Evolutionary conservation across 2,329 filamentous ascomycete species (phyloP).

Genomic region (Fusarium secorum): DNA sequence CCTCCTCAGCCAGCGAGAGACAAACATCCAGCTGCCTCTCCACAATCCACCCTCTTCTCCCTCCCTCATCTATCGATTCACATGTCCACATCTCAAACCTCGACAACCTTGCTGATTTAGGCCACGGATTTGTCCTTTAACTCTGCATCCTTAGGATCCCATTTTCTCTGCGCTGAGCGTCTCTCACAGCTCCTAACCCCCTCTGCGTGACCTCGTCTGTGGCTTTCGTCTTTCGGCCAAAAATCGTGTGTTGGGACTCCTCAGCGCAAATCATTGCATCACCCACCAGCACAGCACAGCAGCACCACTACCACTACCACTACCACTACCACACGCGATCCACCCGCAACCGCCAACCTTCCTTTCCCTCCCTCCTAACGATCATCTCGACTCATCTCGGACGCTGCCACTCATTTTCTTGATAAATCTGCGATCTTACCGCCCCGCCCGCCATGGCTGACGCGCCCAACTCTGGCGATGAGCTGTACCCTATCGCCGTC

Average conservation of each 20-base stretch:
- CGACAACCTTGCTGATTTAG: slow-evolving; percentile 27
- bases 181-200: slow-evolving; percentile 5
- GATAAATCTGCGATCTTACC: slow-evolving; percentile 45
- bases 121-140: slow-evolving; percentile 27
- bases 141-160: slow-evolving; percentile 20
- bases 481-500: slow-evolving; percentile 99
- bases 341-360: slow-evolving; percentile 40
- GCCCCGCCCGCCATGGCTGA: slow-evolving; percentile 77
- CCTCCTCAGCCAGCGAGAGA: neutral
- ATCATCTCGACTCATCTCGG: slow-evolving; percentile 33
- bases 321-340: slow-evolving; percentile 41
- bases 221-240: slow-evolving; percentile 32
- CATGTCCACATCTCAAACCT: slow-evolving; percentile 31
- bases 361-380: slow-evolving; percentile 31
- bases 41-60: slow-evolving; percentile 31
- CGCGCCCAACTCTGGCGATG: slow-evolving; percentile 89
- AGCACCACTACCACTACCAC: neutral
- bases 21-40: slow-evolving; percentile 36
- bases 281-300: slow-evolving; percentile 33
- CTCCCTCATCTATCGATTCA: slow-evolving; percentile 43
- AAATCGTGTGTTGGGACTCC: slow-evolving; percentile 44
- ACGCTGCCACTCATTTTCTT: slow-evolving; percentile 33
- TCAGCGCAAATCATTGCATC: slow-evolving; percentile 47
- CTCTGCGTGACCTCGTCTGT: slow-evolving; percentile 13
- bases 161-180: slow-evolving; percentile 27